Evolutionary conservation across 352 stramenopile genomes (phyloP).

Genomic region (Thraustochytrium sp.): DNA sequence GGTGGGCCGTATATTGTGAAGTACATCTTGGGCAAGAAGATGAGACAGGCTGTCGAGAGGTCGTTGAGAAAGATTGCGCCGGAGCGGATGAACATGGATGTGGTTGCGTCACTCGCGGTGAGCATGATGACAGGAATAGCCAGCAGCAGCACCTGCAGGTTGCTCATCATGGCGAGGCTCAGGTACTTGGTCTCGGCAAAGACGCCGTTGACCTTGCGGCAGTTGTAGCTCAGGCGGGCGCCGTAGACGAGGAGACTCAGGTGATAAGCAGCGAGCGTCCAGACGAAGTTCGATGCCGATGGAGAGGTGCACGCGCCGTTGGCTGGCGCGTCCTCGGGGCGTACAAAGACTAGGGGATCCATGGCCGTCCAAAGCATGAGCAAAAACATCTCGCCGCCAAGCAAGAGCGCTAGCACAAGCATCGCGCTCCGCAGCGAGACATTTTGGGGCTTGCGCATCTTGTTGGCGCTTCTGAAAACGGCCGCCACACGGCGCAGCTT

Average conservation of each 20-base stretch:
- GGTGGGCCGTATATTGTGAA: background rate
- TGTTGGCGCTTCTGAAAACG: background rate
- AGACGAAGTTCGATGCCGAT: background rate
- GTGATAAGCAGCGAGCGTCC: background rate
- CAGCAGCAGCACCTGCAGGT: slow-evolving; percentile 24
- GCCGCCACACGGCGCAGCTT: background rate
- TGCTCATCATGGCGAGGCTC: background rate
- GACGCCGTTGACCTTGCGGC: slow-evolving; percentile 2
- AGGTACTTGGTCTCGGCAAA: slow-evolving; percentile 28
- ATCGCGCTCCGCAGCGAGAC: background rate
- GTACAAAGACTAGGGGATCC: background rate
- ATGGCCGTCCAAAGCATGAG: background rate
- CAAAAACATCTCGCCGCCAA: background rate
- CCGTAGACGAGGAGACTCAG: slow-evolving; percentile 16
- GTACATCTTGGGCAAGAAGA: slow-evolving; percentile 39
- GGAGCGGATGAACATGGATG: slow-evolving; percentile 13
- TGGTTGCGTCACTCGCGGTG: background rate
- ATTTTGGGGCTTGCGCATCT: background rate
- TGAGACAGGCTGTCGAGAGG: background rate
- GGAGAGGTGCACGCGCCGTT: background rate
- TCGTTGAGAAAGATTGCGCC: slow-evolving; percentile 37
- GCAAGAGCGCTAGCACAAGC: background rate
- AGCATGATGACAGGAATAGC: slow-evolving; percentile 1
- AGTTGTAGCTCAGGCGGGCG: background rate
- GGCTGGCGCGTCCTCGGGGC: background rate